Percentiles rank a stretch among this genome's conserved stretches.
phyloP scores from a whole-genome alignment of 768 basidiomycete genomes.

The Phaeotremella skinneri region DNA sequence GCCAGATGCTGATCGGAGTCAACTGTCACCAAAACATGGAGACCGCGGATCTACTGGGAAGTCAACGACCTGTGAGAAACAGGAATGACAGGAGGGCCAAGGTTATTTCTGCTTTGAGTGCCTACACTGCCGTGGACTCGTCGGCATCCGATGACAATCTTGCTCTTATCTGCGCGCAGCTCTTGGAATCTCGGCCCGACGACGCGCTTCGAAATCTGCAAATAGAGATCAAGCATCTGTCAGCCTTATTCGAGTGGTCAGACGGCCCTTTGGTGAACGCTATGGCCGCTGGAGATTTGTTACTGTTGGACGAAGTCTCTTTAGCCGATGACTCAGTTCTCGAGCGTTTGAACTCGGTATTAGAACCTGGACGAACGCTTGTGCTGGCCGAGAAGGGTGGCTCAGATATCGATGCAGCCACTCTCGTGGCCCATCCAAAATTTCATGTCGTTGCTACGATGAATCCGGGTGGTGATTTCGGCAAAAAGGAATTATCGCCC shows the following conservation, averaged over 20 bases:
- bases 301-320: constrained; percentile 94
- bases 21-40: constrained; percentile 99
- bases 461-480: constrained; percentile 99
- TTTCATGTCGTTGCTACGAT: constrained; percentile 96
- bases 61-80: constrained; percentile 82
- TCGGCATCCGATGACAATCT: constrained; percentile 29
- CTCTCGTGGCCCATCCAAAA: constrained; percentile 62
- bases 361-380: constrained; percentile 84
- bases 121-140: constrained; percentile 6
- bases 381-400: constrained; percentile 92
- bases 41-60: constrained; percentile 92
- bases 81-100: constrained; percentile 54
- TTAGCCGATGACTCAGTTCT: constrained; percentile 97
- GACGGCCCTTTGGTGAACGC: constrained; percentile 94
- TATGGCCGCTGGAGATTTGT: constrained; percentile 78
- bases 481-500: constrained; percentile 97
- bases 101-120: constrained; percentile 21
- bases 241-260: constrained; percentile 93
- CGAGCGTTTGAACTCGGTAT: constrained; percentile 91
- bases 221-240: constrained; percentile 53
- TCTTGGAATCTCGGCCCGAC: constrained; percentile 26
- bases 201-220: constrained; percentile 52
- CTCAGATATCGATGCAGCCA: constrained; percentile 64
- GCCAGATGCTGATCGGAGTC: constrained; percentile 65
- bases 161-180: constrained; percentile 32